Base-by-base conservation (phyloP, 2,329 filamentous ascomycete genomes). In the Fusarium stilboides region DNA sequence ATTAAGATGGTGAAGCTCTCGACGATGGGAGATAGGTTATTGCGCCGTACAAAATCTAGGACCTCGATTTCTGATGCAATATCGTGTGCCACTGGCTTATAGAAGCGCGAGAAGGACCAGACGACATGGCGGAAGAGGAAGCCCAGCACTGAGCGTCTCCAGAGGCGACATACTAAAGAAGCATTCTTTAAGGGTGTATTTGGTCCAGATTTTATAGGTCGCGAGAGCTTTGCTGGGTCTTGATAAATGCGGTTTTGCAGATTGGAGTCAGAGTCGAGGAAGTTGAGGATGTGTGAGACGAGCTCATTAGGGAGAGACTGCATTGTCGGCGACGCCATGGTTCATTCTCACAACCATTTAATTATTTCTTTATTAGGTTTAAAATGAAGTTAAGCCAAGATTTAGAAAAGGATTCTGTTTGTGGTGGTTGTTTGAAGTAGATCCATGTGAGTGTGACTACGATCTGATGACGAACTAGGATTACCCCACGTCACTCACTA, bases 261-360 rank as follows among this genome's bases (percentile, higher is more conserved):
- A 14, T 85, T 84, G 12, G 86, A 82, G 4, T 81, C 75, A 1
- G 72, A 72, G 69, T 86, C 83, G 46, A 92, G 80, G 71, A 84
- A 84, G n/a, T 77, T 78, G 70, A 92, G 82, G 68, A 92, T 85
- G 5, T 86, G 81, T 53, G 84, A 76, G 22, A 91, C 78, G 45
- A 92, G 79, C 78, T 92, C 90, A 65, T 86, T 87, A 3, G 89
- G 90, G 20, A 92, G 82, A 26, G 71, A 55, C 26, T 79, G 65
- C 73, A 81, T 59, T 9, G 52, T 60, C 2, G 56, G n/a, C 14
- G 50, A 7, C 8, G 42, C 33, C 37, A 55, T 59, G 9, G 13
- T 19, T 34, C 20, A 10, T 14, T 22, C 4, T n/a, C 12, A 17
- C 13, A 22, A 15, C 17, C 5, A n/a, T 19, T 54, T n/a, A 12